phyloP scores from a whole-genome alignment of 2,329 filamentous ascomycete genomes.

The Stemphylium vesicarium region DNA sequence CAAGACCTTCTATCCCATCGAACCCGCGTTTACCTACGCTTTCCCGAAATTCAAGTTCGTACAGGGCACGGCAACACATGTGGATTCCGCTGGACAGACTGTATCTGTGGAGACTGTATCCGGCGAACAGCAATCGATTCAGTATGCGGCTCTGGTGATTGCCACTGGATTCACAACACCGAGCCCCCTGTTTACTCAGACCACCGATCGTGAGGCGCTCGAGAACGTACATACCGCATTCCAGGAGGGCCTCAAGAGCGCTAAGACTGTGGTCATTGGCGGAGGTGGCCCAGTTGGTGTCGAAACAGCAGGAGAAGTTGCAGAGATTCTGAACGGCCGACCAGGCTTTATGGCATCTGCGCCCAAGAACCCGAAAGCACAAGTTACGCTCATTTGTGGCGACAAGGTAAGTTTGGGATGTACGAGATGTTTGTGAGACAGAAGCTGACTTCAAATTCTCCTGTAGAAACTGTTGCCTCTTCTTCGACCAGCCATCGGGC shows the following conservation, averaged over 20 bases:
- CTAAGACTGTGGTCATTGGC: conserved; percentile 55
- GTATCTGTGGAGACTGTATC: conserved; percentile 49
- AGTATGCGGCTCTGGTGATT: conserved; percentile 62
- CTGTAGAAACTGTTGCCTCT: conserved; percentile 51
- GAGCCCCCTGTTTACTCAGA: conserved; percentile 54
- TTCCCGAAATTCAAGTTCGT: conserved; percentile 58
- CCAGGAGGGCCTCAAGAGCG: conserved; percentile 46
- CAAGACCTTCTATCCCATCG: conserved; percentile 60
- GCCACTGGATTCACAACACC: conserved; percentile 61
- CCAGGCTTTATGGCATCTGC: conserved; percentile 46
- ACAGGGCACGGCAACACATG: conserved; percentile 56
- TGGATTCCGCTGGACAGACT: conserved; percentile 55
- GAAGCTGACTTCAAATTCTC: no score
- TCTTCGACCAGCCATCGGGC: conserved; percentile 51
- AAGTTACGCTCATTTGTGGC: conserved; percentile 55
- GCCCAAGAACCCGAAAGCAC: conserved; percentile 48
- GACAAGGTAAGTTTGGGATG: conserved; percentile 25
- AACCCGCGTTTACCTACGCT: conserved; percentile 59
- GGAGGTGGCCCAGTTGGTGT: conserved; percentile 59
- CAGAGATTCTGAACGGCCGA: conserved; percentile 50
- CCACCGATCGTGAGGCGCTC: conserved; percentile 38
- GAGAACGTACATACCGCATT: conserved; percentile 45
- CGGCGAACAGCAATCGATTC: conserved; percentile 44
- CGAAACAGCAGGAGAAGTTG: conserved; percentile 59
- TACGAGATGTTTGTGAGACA: no score